phyloP scores from a whole-genome alignment of 2,329 filamentous ascomycete genomes.

The Colletotrichum shisoi region DNA sequence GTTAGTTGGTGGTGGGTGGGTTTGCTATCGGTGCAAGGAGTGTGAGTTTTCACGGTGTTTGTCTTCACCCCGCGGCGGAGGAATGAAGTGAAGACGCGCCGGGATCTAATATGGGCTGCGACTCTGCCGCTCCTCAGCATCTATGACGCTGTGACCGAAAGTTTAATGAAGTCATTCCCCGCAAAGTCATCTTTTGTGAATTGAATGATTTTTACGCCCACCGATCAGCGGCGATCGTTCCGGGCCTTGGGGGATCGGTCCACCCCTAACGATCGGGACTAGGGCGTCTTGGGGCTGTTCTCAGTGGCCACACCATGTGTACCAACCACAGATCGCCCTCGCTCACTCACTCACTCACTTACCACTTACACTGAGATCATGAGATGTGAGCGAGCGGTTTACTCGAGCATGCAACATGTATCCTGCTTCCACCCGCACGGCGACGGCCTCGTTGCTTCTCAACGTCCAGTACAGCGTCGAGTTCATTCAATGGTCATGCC shows the following conservation, averaged over 20 bases:
- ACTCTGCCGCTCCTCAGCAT: conserved; percentile 14
- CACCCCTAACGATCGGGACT: conserved; percentile 32
- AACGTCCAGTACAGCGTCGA: no score
- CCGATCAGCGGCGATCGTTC: conserved; percentile 31
- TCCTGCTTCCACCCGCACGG: neutral
- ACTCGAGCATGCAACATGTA: neutral
- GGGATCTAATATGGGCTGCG: conserved; percentile 25
- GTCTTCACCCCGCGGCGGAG: no score
- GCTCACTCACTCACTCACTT: no score
- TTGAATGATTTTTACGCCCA: conserved; percentile 8
- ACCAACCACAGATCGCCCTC: no score
- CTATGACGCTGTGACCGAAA: conserved; percentile 38
- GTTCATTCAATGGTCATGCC: rapidly evolving
- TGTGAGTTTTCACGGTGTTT: neutral
- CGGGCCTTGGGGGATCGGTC: conserved; percentile 21
- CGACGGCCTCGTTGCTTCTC: no score
- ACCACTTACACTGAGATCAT: no score
- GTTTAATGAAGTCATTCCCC: conserved; percentile 34
- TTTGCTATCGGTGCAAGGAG: conserved; percentile 10
- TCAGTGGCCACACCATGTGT: no score
- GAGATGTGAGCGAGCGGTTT: no score
- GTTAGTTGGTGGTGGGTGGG: conserved; percentile 1
- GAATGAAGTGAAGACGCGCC: neutral
- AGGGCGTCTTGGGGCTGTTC: neutral
- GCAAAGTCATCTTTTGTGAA: conserved; percentile 16